Percentiles rank a stretch among this genome's conserved stretches.
phyloP scores from a whole-genome alignment of 2,329 filamentous ascomycete genomes.

The Aspergillus intermedius region DNA sequence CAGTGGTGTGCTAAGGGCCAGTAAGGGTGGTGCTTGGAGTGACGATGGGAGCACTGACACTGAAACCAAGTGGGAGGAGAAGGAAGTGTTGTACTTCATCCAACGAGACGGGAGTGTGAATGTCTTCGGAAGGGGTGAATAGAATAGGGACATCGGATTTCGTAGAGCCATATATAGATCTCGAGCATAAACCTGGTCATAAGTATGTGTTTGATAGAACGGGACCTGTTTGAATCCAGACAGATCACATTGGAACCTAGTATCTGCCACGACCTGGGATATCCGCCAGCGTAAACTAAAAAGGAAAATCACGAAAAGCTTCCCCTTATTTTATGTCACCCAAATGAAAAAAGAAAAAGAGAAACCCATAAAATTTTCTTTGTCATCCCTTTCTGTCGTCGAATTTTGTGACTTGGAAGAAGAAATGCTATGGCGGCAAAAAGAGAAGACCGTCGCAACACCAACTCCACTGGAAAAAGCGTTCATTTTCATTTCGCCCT shows the following conservation, averaged over 20 bases:
- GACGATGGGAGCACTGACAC: conserved; percentile 15
- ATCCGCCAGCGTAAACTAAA: conserved; percentile 34
- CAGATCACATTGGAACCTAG: conserved; percentile 27
- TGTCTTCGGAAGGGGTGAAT: conserved; percentile 77
- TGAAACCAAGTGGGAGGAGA: conserved; percentile 41
- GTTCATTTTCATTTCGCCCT: conserved; percentile 22
- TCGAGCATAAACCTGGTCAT: conserved; percentile 1
- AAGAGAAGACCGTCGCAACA: conserved; percentile 26
- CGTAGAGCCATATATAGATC: conserved; percentile 1
- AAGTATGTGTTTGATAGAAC: background rate
- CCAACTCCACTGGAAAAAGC: conserved; percentile 31
- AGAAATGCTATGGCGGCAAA: conserved; percentile 24
- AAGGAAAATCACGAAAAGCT: conserved; percentile 35
- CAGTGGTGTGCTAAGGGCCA: conserved; percentile 77
- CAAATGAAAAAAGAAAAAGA: conserved; percentile 1
- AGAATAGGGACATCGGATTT: conserved; percentile 10
- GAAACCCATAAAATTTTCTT: background rate
- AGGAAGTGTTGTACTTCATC: conserved; percentile 76
- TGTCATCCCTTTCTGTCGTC: conserved; percentile 1
- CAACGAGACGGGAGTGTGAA: conserved; percentile 69
- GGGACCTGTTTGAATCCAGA: conserved; percentile 13
- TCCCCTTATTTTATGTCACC: conserved; percentile 26
- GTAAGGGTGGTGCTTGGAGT: conserved; percentile 47
- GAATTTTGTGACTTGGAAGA: background rate
- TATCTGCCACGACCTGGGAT: conserved; percentile 32